Percentiles rank a stretch among this genome's conserved stretches.
Evolutionary conservation across 169 alveolate genomes (phyloP).

Genomic region (Plasmodium gaboni): DNA sequence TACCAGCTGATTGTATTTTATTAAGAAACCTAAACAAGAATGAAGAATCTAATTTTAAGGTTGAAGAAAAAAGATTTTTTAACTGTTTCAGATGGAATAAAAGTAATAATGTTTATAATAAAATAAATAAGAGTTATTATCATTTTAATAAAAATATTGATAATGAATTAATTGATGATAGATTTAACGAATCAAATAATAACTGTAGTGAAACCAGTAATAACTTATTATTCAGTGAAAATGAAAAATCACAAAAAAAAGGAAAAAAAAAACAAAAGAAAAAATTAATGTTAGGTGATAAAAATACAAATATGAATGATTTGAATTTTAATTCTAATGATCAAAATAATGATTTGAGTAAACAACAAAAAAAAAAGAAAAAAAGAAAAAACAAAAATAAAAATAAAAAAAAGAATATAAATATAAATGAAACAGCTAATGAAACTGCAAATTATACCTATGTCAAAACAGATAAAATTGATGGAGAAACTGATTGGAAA

Average conservation of each 20-base stretch:
- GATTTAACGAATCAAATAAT: slow-evolving; percentile 57
- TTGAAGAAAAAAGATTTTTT: slow-evolving; percentile 41
- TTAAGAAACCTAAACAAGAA: slow-evolving; percentile 89
- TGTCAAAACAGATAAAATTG: slow-evolving; percentile 98
- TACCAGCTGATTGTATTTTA: slow-evolving; percentile 97
- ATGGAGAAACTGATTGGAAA: slow-evolving; percentile 99
- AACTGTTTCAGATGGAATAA: slow-evolving; percentile 20
- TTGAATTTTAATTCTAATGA: slow-evolving; percentile 10
- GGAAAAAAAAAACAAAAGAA: slow-evolving; percentile 15
- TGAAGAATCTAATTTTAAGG: slow-evolving; percentile 74
- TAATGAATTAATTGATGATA: slow-evolving; percentile 58
- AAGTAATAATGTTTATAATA: slow-evolving; percentile 43
- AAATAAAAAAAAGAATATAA: neutral
- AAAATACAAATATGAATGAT: neutral
- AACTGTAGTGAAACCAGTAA: slow-evolving; percentile 66
- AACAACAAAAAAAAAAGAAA: slow-evolving; percentile 3
- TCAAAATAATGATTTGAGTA: neutral
- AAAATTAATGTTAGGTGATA: slow-evolving; percentile 12
- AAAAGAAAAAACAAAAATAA: slow-evolving; percentile 75
- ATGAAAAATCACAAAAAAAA: slow-evolving; percentile 55
- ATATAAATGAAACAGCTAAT: slow-evolving; percentile 26
- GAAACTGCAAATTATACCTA: slow-evolving; percentile 84
- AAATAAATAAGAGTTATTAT: slow-evolving; percentile 47
- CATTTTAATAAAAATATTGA: slow-evolving; percentile 69
- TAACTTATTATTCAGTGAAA: slow-evolving; percentile 55